These are phyloP conservation scores for Plenodomus tracheiphilus DNA, from an alignment of 2,329 filamentous ascomycete species.

Conservation along the genomic window DNA sequence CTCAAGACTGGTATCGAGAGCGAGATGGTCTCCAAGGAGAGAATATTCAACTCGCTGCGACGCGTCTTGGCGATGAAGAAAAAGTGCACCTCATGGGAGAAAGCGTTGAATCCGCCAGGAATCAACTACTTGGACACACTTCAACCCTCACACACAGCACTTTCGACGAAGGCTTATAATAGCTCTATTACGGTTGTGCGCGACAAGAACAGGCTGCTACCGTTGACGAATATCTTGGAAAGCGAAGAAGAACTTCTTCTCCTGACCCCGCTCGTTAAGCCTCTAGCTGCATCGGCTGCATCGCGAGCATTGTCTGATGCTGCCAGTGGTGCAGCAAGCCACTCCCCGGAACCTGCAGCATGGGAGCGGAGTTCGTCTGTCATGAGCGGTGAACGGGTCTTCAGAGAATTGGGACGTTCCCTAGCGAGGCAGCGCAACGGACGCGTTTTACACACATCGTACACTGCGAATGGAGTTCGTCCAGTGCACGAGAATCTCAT, in stretches of 20 bases:
- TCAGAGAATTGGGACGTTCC: conserved; percentile 83
- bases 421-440: conserved; percentile 85
- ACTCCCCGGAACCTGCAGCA: conserved; percentile 58
- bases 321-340: conserved; percentile 54
- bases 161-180: conserved; percentile 87
- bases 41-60: conserved; percentile 78
- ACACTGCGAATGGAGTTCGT: conserved; percentile 88
- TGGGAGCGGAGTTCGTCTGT: conserved; percentile 65
- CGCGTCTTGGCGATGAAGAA: conserved; percentile 81
- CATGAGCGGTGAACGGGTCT: conserved; percentile 92
- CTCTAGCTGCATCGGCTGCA: conserved; percentile 84
- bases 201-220: conserved; percentile 83
- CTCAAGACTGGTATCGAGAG: conserved; percentile 89
- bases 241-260: conserved; percentile 87
- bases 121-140: conserved; percentile 75
- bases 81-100: conserved; percentile 85
- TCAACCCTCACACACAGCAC: conserved; percentile 76
- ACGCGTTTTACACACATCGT: conserved; percentile 89
- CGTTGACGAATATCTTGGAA: conserved; percentile 78
- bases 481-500: conserved; percentile 94
- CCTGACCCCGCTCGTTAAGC: conserved; percentile 86
- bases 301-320: conserved; percentile 70
- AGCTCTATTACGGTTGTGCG: conserved; percentile 90
- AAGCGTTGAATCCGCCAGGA: conserved; percentile 85
- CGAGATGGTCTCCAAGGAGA: conserved; percentile 78